A percentile compares a stretch with the other conserved stretches of the same genome.
These are phyloP conservation scores for Dendrocalamus latiflorus DNA, from an alignment of 202 grass and related monocot species.

Conservation along the genomic window DNA sequence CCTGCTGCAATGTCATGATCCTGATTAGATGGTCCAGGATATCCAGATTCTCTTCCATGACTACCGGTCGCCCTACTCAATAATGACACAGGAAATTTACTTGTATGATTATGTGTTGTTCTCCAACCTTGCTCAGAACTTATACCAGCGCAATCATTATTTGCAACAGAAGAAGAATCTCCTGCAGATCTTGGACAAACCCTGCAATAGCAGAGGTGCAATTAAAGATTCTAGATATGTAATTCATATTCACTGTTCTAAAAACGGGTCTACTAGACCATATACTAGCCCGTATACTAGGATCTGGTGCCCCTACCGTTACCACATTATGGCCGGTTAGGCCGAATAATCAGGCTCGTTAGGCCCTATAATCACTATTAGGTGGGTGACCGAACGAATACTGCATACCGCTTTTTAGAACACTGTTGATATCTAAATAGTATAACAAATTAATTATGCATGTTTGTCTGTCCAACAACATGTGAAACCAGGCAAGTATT, in stretches of 20 bases:
- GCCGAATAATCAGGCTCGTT: too few relatives aligned
- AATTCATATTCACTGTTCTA: not conserved
- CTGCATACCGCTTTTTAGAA: too few relatives aligned
- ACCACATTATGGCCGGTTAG: too few relatives aligned
- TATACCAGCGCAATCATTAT: not conserved
- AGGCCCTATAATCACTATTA: too few relatives aligned
- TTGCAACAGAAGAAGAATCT: conserved; percentile 13
- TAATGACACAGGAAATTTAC: conserved; percentile 16
- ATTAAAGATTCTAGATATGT: conserved; percentile 15
- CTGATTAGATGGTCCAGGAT: conserved; percentile 26
- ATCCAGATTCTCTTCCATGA: conserved; percentile 21
- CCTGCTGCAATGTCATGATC: conserved; percentile 1
- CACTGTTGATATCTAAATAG: not conserved
- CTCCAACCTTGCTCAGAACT: conserved; percentile 31
- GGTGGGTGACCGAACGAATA: too few relatives aligned
- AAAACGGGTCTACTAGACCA: too few relatives aligned
- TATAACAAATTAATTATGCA: not conserved
- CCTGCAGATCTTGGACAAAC: conserved; percentile 10
- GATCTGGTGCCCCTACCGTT: too few relatives aligned
- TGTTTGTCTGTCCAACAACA: not conserved
- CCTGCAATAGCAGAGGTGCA: conserved; percentile 24
- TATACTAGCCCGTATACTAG: too few relatives aligned
- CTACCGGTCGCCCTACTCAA: not conserved
- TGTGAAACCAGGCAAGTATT: not conserved
- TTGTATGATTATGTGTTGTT: conserved; percentile 36